Percentiles rank a stretch among this genome's conserved stretches.
Conservation (phyloP, 768 basidiomycete species). For the Lactarius vividus region DNA sequence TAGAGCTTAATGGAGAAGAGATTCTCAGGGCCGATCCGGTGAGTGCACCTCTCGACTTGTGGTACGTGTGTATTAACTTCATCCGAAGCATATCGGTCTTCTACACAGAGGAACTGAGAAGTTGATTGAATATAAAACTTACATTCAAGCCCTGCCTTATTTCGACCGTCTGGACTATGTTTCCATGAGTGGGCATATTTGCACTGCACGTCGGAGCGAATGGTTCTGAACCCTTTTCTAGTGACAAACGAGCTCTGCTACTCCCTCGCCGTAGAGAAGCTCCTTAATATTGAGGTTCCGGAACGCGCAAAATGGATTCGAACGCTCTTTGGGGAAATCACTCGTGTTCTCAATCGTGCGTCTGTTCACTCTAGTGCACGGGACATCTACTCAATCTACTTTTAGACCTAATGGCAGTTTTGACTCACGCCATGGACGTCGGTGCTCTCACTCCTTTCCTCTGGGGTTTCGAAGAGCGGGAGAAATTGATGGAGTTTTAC, state of each 20-base stretch:
- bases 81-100: conserved; percentile 80
- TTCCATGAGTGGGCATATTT: conserved; percentile 84
- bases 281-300: conserved; percentile 95
- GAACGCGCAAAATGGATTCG: conserved; percentile 98
- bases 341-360: conserved; percentile 89
- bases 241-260: conserved; percentile 99
- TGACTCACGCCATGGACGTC: conserved; percentile 96
- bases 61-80: conserved; percentile 13
- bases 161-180: conserved; percentile 99
- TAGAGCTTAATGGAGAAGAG: conserved; percentile 97
- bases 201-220: neutral
- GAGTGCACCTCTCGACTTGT: conserved; percentile 6
- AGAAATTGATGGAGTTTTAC: conserved; percentile 99
- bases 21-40: conserved; percentile 85
- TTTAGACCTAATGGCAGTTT: conserved; percentile 90
- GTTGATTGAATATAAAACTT: conserved; percentile 98
- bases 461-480: conserved; percentile 99
- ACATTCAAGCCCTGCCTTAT: conserved; percentile 95
- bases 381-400: conserved; percentile 4
- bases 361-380: conserved; percentile 20
- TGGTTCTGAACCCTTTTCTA: conserved; percentile 34
- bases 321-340: conserved; percentile 95
- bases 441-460: conserved; percentile 98
- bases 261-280: conserved; percentile 95
- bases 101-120: conserved; percentile 98